Evolutionary conservation across 2,329 filamentous ascomycete genomes (phyloP).

Genomic region (Talaromyces sp.): DNA sequence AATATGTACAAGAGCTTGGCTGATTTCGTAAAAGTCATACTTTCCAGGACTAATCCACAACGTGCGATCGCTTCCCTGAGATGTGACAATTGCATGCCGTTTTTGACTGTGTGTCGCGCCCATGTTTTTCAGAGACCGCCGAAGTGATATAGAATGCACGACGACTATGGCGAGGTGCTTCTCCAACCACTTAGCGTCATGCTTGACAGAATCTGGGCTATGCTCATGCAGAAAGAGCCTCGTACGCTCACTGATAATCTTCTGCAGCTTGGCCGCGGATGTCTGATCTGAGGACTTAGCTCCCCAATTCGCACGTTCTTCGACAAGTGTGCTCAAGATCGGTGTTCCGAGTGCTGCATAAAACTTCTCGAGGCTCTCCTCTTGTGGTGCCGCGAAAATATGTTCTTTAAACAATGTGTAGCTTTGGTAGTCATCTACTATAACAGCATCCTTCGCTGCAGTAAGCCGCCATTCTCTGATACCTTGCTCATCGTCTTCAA

Average conservation of each 20-base stretch:
- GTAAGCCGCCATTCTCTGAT: constrained; percentile 78
- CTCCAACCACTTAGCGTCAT: constrained; percentile 87
- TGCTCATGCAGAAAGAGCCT: constrained; percentile 89
- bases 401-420: constrained; percentile 84
- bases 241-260: constrained; percentile 79
- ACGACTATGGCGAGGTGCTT: constrained; percentile 74
- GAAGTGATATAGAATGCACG: constrained; percentile 73
- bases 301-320: constrained; percentile 73
- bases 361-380: constrained; percentile 79
- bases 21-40: constrained; percentile 87
- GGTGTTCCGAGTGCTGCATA: constrained; percentile 78
- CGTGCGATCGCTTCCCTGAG: constrained; percentile 55
- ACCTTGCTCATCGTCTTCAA: constrained; percentile 59
- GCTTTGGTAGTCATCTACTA: constrained; percentile 83
- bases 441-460: constrained; percentile 66
- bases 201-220: constrained; percentile 71
- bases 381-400: constrained; percentile 82
- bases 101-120: constrained; percentile 66
- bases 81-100: constrained; percentile 67
- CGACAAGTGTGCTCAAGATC: constrained; percentile 71
- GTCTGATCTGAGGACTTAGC: constrained; percentile 63
- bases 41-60: constrained; percentile 72
- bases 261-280: constrained; percentile 66
- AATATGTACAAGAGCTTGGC: constrained; percentile 76
- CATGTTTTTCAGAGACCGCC: constrained; percentile 69